Percentiles rank a stretch among this genome's conserved stretches.
These are phyloP conservation scores for Tetrahymena elliotti DNA, from an alignment of 73 alveolate genomes.

Conservation along the genomic window DNA sequence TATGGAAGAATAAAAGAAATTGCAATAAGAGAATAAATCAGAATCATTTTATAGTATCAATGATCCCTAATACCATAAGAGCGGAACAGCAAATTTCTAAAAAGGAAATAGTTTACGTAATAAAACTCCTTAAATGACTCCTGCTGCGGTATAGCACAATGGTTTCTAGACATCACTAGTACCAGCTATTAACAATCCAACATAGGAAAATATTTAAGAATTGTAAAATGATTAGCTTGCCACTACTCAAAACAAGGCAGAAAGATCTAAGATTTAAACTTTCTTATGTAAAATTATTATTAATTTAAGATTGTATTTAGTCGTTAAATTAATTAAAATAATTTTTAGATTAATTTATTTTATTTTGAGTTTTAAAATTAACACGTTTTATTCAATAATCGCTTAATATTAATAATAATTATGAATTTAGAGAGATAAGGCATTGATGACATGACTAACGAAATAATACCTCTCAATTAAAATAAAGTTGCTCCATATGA, in stretches of 20 bases:
- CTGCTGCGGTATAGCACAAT: neutral
- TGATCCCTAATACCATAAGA: neutral
- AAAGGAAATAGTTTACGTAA: neutral
- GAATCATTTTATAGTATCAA: neutral
- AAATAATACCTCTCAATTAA: neutral
- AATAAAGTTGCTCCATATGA: neutral
- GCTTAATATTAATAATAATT: neutral
- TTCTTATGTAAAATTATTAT: neutral
- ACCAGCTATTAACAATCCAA: neutral
- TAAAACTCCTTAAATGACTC: neutral
- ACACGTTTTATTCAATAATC: neutral
- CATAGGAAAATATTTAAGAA: neutral
- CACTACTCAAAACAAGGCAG: neutral
- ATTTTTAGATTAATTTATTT: too few relatives aligned
- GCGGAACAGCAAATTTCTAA: neutral
- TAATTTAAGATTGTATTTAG: neutral
- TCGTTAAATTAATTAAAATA: too few relatives aligned
- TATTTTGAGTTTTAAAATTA: too few relatives aligned
- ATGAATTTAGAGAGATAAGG: neutral
- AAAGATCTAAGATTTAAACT: neutral
- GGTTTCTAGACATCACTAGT: neutral
- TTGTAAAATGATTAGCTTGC: neutral
- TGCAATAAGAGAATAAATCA: neutral
- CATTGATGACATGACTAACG: neutral
- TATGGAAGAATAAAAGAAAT: slow-evolving; percentile 11